A percentile compares a stretch with the other conserved stretches of the same genome.
Evolutionary conservation across 805 yeast genomes (phyloP).

Genomic region (Starmerella vaccinii): DNA sequence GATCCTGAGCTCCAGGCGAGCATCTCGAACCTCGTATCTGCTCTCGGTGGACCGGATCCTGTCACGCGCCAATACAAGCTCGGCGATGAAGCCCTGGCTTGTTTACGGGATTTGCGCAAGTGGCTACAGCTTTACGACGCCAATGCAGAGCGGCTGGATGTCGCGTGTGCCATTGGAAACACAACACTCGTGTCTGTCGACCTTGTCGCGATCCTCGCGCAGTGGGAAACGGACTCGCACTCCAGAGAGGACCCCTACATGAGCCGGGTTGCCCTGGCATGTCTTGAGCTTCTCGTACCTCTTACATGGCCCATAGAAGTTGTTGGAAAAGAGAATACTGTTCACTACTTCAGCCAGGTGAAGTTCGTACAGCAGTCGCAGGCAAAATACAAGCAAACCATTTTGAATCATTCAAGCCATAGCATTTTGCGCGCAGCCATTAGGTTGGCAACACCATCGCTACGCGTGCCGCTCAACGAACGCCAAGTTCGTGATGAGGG

Average conservation of each 20-base stretch:
- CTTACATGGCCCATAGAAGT: slow-evolving; percentile 77
- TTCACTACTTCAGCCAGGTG: slow-evolving; percentile 47
- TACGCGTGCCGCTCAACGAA: slow-evolving; percentile 43
- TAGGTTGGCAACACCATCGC: slow-evolving; percentile 39
- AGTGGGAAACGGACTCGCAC: slow-evolving; percentile 46
- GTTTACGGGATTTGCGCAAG: slow-evolving; percentile 74
- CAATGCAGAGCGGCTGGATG: slow-evolving; percentile 56
- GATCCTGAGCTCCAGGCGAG: slow-evolving; percentile 43
- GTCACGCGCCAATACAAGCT: slow-evolving; percentile 52
- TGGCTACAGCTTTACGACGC: slow-evolving; percentile 86
- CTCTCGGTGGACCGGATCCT: slow-evolving; percentile 83
- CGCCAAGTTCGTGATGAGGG: slow-evolving; percentile 64
- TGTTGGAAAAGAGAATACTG: slow-evolving; percentile 41
- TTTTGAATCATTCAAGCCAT: slow-evolving; percentile 51
- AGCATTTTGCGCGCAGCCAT: slow-evolving; percentile 57
- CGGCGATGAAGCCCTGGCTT: slow-evolving; percentile 80
- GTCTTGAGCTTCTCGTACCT: slow-evolving; percentile 69
- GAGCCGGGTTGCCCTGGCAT: slow-evolving; percentile 58
- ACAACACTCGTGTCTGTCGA: slow-evolving; percentile 65
- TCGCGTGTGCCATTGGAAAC: slow-evolving; percentile 79
- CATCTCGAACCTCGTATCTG: slow-evolving; percentile 70
- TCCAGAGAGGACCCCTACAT: slow-evolving; percentile 28
- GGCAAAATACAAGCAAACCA: slow-evolving; percentile 55
- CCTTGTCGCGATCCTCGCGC: slow-evolving; percentile 59
- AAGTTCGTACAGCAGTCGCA: slow-evolving; percentile 59